phyloP scores from a whole-genome alignment of 371 early-diverging fungal genomes.

The Funneliformis caledonium region DNA sequence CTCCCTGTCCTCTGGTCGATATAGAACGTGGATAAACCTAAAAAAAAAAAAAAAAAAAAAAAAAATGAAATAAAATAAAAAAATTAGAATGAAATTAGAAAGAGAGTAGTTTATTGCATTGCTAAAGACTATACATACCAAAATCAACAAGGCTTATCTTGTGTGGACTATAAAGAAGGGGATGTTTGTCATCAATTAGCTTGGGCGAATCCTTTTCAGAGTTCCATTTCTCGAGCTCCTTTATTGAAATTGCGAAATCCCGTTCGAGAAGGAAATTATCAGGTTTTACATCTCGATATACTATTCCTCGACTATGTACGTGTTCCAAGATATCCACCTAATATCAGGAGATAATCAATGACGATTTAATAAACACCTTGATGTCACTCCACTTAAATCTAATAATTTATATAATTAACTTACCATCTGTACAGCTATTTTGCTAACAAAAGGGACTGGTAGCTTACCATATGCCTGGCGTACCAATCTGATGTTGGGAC shows the following conservation, averaged over 20 bases:
- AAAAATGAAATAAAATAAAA: background rate
- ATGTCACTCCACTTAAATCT: background rate
- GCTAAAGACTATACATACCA: background rate
- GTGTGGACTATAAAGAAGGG: conserved; percentile 10
- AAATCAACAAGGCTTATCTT: conserved; percentile 27
- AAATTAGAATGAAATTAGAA: background rate
- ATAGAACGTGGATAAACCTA: conserved; percentile 24
- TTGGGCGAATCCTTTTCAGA: conserved; percentile 15
- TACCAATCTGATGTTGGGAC: conserved; percentile 90
- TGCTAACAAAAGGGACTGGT: conserved; percentile 56
- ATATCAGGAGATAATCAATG: conserved; percentile 42
- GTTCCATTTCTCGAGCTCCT: background rate
- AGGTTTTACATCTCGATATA: conserved; percentile 99
- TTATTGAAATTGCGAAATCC: background rate
- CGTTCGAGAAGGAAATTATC: conserved; percentile 84
- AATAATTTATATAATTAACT: conserved; percentile 13
- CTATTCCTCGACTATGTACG: conserved; percentile 87
- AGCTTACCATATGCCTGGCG: conserved; percentile 50
- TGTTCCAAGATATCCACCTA: conserved; percentile 83
- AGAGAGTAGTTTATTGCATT: background rate
- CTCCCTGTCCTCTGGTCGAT: conserved; percentile 9
- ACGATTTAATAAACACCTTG: background rate
- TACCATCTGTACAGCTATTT: conserved; percentile 65
- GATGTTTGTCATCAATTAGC: background rate
- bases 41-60: background rate